Base-by-base conservation (phyloP, 495 filamentous ascomycete genomes). In the Penicillium ochrochloron region DNA sequence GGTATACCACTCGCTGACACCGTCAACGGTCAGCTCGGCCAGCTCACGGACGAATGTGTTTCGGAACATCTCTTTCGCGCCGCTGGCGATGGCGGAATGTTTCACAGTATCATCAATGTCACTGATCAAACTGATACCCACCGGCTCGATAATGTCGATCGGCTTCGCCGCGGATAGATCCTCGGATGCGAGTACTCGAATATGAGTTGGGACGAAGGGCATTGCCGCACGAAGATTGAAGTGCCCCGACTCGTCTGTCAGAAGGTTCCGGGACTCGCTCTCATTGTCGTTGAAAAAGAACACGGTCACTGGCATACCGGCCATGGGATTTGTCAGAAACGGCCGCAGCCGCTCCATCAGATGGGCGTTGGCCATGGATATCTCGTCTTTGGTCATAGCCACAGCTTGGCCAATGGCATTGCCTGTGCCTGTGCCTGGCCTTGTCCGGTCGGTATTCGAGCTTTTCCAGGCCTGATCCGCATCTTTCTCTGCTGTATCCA, bases 91-190 rank as follows among this genome's bases (percentile, higher is more conserved):
- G 15, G 91, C 95, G 2, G 96, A 97, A 67, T 93, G 92, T 73
- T 99, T 99, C 63, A 99, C 90, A 0, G 95, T 99, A 75, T 99
- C 95, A 71, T 99, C 95, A 62, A 99, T 94, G 69, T 99, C 95
- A 71, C 92, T 97, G 70, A 99, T 97, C 58, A 99, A 60, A 71
- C 94, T 97, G 65, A 99, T 83, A 25, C 95, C 95, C n/a, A 74
- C 80, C 0, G 90, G 84, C 58, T 96, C 90, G 19, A 90, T 91
- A 31, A 97, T 81, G 42, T 86, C 80, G 39, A 98, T 83, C 15
- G 88, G 84, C 64, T 92, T 89, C 1, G 88, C 89, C 9, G 86
- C 87, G 11, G 93, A 97, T 6, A 99, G 81, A 41, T 89, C 84
- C 75, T 97, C 93, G 19, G 88, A 95, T 14, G 92, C 95, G 23